Evolutionary conservation across 2,329 filamentous ascomycete genomes (phyloP).

Genomic region (Aspergillus niger): DNA sequence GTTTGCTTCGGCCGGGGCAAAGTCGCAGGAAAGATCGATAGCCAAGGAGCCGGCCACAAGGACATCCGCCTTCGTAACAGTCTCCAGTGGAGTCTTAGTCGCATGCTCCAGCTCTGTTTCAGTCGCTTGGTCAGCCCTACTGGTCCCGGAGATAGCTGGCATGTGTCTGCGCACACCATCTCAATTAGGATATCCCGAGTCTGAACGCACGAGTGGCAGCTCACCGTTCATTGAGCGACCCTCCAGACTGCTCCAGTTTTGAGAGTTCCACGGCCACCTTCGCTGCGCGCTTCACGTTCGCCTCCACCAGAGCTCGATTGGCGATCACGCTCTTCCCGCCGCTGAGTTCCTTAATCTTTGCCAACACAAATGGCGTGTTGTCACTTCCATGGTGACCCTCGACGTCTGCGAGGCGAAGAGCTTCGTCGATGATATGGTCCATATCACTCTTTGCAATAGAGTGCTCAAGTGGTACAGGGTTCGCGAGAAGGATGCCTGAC

Average conservation of each 20-base stretch:
- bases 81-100: conserved; percentile 12
- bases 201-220: conserved; percentile 27
- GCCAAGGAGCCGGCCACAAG: conserved; percentile 89
- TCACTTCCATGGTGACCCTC: conserved; percentile 70
- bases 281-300: conserved; percentile 67
- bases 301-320: conserved; percentile 70
- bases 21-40: conserved; percentile 85
- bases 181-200: conserved; percentile 38
- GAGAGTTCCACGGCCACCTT: conserved; percentile 65
- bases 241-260: conserved; percentile 51
- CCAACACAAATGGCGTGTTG: conserved; percentile 83
- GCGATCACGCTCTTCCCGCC: conserved; percentile 70
- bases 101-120: conserved; percentile 20
- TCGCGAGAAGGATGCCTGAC: conserved; percentile 84
- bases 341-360: conserved; percentile 76
- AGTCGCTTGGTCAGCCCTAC: conserved; percentile 26
- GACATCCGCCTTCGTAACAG: conserved; percentile 58
- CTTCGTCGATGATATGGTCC: conserved; percentile 67
- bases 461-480: conserved; percentile 73
- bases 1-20: conserved; percentile 51
- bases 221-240: conserved; percentile 39
- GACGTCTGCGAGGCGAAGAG: conserved; percentile 64
- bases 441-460: conserved; percentile 73
- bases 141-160: conserved; percentile 33
- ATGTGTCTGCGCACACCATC: conserved; percentile 38